Base-by-base conservation (phyloP, 768 basidiomycete species). In the Suillus luteus region DNA sequence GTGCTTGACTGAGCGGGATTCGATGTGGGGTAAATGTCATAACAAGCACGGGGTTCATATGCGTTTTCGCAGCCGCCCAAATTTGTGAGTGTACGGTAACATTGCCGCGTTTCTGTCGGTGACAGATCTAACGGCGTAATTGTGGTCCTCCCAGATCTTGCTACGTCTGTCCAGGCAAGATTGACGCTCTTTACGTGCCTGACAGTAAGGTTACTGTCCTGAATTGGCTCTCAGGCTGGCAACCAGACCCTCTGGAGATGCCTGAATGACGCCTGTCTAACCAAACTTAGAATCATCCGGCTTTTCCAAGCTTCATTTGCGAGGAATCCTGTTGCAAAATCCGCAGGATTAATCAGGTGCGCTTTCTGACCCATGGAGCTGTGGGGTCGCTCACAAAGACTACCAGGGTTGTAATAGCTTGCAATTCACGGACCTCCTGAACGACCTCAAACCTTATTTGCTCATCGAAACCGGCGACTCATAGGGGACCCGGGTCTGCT, bases 41-140 rank as follows among this genome's bases (percentile, higher is more conserved):
- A 38, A 27, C 44, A 15, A 40, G 46, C 35, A 14, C 15, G 54
- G 62, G 74, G 74, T 76, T 75, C 76, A 75, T 76, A 75, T 63
- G 76, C 67, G 24, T 71, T 75, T 75, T 66, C 72, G 74, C 76
- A 54, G 38, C 74, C 76, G 72, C 72, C 67, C 64, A 46, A 15
- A 55, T 62, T 64, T 68, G 72, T 73, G 60, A 71, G 48, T 63
- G 68, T 73, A 70, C 67, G 62, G 57, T 69, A 68, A 67, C 65
- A 62, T 76, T 72, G 74, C 74, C 74, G 73, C 68, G 46, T 48
- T 55, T 64, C 64, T 55, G 43, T 54, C 37, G 17, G 41, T 69
- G 71, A 70, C 66, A 60, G 65, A 31, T 19, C 64, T 60, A 68
- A 70, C 71, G 74, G 71, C 69, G 72, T 71, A 75, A 75, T 66